These are phyloP conservation scores for Linnemannia schmuckeri DNA, from an alignment of 192 early-diverging fungal genomes.

Conservation along the genomic window DNA sequence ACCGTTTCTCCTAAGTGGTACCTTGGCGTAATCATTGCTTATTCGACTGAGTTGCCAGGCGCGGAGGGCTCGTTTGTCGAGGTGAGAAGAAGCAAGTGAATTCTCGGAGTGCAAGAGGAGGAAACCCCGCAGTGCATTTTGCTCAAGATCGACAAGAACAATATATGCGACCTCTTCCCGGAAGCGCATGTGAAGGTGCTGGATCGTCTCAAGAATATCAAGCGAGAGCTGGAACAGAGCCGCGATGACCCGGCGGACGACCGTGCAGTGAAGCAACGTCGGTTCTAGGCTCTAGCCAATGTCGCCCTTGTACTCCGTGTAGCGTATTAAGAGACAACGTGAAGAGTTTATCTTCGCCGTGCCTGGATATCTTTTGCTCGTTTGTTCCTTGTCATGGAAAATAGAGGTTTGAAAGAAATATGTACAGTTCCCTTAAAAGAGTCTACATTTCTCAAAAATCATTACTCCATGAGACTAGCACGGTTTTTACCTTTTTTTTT, in stretches of 20 bases:
- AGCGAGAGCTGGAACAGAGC: slow-evolving; percentile 13
- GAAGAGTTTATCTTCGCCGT: no score
- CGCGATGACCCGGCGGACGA: slow-evolving; percentile 11
- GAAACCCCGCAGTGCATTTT: slow-evolving; percentile 12
- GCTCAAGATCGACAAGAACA: slow-evolving; percentile 29
- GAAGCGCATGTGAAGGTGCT: neutral
- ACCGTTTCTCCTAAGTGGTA: slow-evolving; percentile 14
- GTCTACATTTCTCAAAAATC: no score
- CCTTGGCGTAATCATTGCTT: slow-evolving; percentile 17
- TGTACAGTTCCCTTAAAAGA: no score
- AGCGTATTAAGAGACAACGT: no score
- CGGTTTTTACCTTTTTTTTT: no score
- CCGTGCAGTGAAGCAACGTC: neutral
- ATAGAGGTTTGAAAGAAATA: no score
- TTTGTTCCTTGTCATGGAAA: no score
- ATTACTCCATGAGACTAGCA: no score
- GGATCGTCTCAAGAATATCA: slow-evolving; percentile 13
- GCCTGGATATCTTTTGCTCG: no score
- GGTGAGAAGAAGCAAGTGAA: slow-evolving; percentile 18
- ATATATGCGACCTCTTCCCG: slow-evolving; percentile 29
- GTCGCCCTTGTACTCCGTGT: neutral
- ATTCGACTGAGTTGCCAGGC: slow-evolving; percentile 14
- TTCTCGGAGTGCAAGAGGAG: slow-evolving; percentile 4
- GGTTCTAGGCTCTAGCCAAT: neutral
- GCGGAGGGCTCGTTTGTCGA: slow-evolving; percentile 12